phyloP scores from a whole-genome alignment of 108 stramenopile species.

The Nitzschia inconspicua region DNA sequence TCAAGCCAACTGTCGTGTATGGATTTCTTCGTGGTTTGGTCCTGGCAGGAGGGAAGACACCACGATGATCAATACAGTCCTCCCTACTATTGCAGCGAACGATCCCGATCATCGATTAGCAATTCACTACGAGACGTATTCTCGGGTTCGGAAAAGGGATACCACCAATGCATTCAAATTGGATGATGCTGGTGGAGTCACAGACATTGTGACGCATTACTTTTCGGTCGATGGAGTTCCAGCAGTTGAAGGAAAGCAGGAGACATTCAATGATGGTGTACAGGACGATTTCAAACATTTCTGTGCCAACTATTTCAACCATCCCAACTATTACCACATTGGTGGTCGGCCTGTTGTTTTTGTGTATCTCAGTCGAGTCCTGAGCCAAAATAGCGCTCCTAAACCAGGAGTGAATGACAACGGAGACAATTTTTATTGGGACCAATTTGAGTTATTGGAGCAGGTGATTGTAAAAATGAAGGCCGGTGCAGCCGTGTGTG shows the following conservation, averaged over 20 bases:
- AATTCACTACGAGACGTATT: constrained; percentile 39
- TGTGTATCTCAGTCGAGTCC: constrained; percentile 34
- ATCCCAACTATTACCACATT: constrained; percentile 43
- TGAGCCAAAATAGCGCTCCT: background rate
- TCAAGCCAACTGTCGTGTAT: constrained; percentile 30
- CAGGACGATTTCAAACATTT: constrained; percentile 27
- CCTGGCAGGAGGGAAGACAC: constrained; percentile 13
- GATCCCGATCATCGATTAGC: constrained; percentile 26
- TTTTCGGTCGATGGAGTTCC: too few relatives aligned
- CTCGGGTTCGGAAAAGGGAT: constrained; percentile 14
- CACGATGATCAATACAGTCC: constrained; percentile 30
- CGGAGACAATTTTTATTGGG: background rate
- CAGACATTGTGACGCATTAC: too few relatives aligned
- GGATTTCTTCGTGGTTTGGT: constrained; percentile 49
- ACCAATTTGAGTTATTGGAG: constrained; percentile 1
- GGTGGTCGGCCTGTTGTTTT: constrained; percentile 39
- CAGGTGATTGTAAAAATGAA: constrained; percentile 6
- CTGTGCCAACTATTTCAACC: constrained; percentile 35
- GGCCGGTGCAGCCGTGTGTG: background rate
- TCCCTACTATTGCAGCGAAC: background rate
- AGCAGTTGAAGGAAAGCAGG: too few relatives aligned
- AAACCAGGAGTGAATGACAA: constrained; percentile 12
- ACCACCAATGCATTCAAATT: constrained; percentile 4
- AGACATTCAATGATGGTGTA: constrained; percentile 27
- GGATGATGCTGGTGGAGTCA: background rate